Evolutionary conservation across 2,329 filamentous ascomycete species (phyloP), one percentile per base, ranked within the genome.

Genomic region (Colletotrichum sp.): DNA sequence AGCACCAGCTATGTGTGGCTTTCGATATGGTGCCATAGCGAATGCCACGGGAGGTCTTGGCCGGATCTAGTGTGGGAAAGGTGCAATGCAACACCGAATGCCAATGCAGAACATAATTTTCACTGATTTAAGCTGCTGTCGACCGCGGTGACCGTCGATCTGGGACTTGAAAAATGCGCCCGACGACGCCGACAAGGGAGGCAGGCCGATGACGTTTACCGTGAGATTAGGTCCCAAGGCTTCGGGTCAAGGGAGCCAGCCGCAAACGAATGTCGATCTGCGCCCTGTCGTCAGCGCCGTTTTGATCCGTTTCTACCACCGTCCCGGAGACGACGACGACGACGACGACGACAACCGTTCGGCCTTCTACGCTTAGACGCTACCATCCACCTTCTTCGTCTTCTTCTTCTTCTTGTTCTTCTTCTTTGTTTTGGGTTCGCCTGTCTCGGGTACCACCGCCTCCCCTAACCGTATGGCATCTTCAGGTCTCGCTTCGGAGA

Each of bases 401-500:
- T 71, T 74, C 30, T 68, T 77, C 70, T 36, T 71, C 69, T 72
- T 72, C 71, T 79, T 79, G 78, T 77, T 78, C 61, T 65, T 76
- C 68, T 77, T 82, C 67, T 83, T 83, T 77, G 80, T 81, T 63
- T 81, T 80, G 14, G 77, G 36, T 21, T 52, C 39, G 32, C 34
- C 57, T 30, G 43, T 60, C 67, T 34, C 60, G 43, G 36, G 61
- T 14, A 9, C 28, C 32, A 13, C 57, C 5, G 69, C 66, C 24
- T 55, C 12, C 21, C 30, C 60, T 55, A 43, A 21, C 59, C 30
- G 10, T 21, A 74, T 6, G n/a, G 65, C 18, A 57, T 18, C 48
- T 28, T 60, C 32, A 16, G 52, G n/a, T 14, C 36, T 34, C 16
- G 32, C 10, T 26, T 66, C 18, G 24, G 26, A 14, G 24, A 32